These are phyloP conservation scores for Candida ulmi DNA, from an alignment of 805 yeast species.

Conservation along the genomic window DNA sequence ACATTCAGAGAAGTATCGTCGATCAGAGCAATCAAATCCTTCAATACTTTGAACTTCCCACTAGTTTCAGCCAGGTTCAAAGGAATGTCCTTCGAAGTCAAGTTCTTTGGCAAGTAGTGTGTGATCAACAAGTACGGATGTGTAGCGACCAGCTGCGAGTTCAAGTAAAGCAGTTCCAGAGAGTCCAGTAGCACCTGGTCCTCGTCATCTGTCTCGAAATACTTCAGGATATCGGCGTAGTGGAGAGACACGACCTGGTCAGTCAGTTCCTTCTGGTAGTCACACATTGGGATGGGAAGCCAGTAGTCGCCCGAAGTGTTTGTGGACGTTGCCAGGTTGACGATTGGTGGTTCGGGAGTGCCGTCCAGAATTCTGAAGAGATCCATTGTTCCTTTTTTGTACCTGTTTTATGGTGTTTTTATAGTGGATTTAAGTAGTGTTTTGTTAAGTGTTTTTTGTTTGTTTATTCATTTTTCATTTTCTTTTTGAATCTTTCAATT, in stretches of 20 bases:
- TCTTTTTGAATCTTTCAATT: no score
- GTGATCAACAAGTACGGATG: constrained; percentile 86
- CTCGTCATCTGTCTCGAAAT: constrained; percentile 55
- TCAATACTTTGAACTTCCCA: constrained; percentile 75
- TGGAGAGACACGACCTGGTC: constrained; percentile 91
- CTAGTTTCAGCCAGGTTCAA: constrained; percentile 66
- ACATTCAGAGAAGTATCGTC: constrained; percentile 43
- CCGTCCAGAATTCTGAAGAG: constrained; percentile 70
- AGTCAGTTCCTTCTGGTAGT: constrained; percentile 80
- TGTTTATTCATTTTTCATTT: no score
- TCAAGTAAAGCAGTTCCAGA: constrained; percentile 65
- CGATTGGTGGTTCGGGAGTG: constrained; percentile 78
- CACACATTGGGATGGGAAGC: constrained; percentile 78
- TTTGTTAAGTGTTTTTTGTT: no score
- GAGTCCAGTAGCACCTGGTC: constrained; percentile 67
- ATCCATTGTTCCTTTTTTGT: constrained; percentile 44
- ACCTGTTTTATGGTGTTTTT: no score
- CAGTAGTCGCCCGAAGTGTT: constrained; percentile 55
- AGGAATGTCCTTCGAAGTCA: constrained; percentile 67
- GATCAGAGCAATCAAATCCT: constrained; percentile 55
- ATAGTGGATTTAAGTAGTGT: no score
- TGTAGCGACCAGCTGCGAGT: constrained; percentile 74
- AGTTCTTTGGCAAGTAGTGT: constrained; percentile 79
- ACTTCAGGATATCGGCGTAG: constrained; percentile 84
- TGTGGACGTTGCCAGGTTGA: constrained; percentile 26